Base-by-base conservation (phyloP, 192 early-diverging fungal genomes). In the Linnemannia schmuckeri region DNA sequence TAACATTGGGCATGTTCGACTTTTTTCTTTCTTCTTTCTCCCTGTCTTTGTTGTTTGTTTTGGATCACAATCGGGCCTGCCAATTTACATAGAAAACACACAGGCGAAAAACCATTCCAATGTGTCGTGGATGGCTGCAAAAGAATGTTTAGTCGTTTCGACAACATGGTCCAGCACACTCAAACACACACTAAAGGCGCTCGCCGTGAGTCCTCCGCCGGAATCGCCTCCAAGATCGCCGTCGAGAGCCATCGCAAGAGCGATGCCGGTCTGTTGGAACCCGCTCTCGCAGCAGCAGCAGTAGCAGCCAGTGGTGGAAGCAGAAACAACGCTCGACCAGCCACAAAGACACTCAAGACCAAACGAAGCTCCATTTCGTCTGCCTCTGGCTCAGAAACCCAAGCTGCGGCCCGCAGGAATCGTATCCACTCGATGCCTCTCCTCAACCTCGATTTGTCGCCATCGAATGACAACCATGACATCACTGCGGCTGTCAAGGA, bases 81-180 rank as follows among this genome's bases (percentile, higher is more conserved):
- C 38, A 20, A 15, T 83, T 20, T 27, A 24, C 20, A 78, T 77
- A 87, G 85, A 77, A 87, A 87, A 35, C 85, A 87, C 30, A 87
- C 85, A 15, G 85, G 85, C 17, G 85, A 96, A 87, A 96, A 96
- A 88, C 95, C 95, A 24, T 96, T 94, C 89, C 90, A 92, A 83
- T 96, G 95, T 74, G 88, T 96, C 20, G 90, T 94, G 4, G 90
- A 93, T 41, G 90, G 88, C 63, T 96, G 95, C 81, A 87, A 88
- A 84, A 92, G 93, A 71, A 89, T 91, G 82, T 96, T 96, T 74
- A 94, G 93, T 89, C 90, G 95, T 42, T 96, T 94, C 73, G 95
- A 96, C 80, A 96, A 96, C 63, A 96, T 96, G 95, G 94, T 96
- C 90, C 95, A 96, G 77, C 95, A 96, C 63, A 94, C 94, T 12